phyloP scores from a whole-genome alignment of 768 basidiomycete species.

The Psilocybe subaeruginosa region DNA sequence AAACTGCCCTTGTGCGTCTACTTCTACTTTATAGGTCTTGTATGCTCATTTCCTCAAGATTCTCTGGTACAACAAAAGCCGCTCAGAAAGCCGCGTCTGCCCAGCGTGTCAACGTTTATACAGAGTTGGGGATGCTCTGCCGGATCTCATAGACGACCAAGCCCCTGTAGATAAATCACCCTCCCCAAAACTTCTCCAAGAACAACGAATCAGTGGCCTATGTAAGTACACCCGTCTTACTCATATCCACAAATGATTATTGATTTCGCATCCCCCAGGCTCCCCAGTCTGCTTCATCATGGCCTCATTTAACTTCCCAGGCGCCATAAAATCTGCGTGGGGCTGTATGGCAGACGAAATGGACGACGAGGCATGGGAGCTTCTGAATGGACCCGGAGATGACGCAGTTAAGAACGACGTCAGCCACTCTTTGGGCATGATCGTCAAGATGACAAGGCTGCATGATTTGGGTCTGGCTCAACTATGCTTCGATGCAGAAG shows the following conservation, averaged over 20 bases:
- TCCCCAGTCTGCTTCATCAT: conserved; percentile 79
- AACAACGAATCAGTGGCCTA: conserved; percentile 77
- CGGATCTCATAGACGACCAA: conserved; percentile 41
- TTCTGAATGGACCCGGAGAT: conserved; percentile 50
- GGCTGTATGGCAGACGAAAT: conserved; percentile 71
- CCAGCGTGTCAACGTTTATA: conserved; percentile 80
- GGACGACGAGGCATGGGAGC: conserved; percentile 64
- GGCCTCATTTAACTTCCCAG: conserved; percentile 67
- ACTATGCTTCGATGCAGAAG: conserved; percentile 48
- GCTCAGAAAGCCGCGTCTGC: conserved; percentile 69
- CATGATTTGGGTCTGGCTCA: conserved; percentile 76
- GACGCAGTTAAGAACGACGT: conserved; percentile 37
- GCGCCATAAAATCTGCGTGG: conserved; percentile 68
- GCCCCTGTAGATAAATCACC: conserved; percentile 17
- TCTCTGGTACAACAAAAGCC: conserved; percentile 87
- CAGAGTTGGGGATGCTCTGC: conserved; percentile 65
- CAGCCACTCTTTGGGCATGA: conserved; percentile 52
- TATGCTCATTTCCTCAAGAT: conserved; percentile 44
- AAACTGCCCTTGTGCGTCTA: conserved; percentile 64
- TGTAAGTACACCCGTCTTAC: conserved; percentile 48
- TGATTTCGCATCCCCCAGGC: conserved; percentile 43
- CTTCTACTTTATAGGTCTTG: not conserved
- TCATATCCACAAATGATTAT: not conserved
- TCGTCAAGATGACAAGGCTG: conserved; percentile 77
- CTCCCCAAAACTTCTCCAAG: conserved; percentile 34